Evolutionary conservation across 352 stramenopile genomes (phyloP).

Genomic region (Globisporangium acanthophoron): DNA sequence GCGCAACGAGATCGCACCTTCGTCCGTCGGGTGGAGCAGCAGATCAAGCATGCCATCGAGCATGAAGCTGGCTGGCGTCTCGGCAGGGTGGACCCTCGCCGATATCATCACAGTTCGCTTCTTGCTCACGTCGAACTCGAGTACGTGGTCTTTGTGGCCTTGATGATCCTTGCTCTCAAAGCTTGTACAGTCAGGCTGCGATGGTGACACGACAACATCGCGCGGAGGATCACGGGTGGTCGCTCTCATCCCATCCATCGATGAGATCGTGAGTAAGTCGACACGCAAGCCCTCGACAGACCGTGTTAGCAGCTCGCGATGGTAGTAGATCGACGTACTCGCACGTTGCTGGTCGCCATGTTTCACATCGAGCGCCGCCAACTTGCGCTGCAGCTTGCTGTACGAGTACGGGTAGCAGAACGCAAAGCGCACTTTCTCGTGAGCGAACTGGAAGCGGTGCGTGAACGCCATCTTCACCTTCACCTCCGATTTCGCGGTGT

Average conservation of each 20-base stretch:
- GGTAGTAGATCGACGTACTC: slow-evolving; percentile 50
- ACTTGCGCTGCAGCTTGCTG: slow-evolving; percentile 38
- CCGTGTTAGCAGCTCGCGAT: slow-evolving; percentile 61
- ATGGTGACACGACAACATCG: no score
- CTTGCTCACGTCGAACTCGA: neutral
- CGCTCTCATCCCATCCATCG: slow-evolving; percentile 9
- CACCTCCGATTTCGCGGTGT: slow-evolving; percentile 15
- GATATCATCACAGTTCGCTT: slow-evolving; percentile 54
- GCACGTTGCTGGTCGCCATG: neutral
- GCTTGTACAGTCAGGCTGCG: no score
- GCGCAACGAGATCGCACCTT: slow-evolving; percentile 34
- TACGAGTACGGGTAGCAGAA: slow-evolving; percentile 80
- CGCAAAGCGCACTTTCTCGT: slow-evolving; percentile 54
- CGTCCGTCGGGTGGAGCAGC: slow-evolving; percentile 46
- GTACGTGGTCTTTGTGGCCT: no score
- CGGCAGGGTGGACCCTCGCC: slow-evolving; percentile 75
- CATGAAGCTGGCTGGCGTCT: slow-evolving; percentile 72
- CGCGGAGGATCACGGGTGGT: no score
- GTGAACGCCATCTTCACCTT: slow-evolving; percentile 52
- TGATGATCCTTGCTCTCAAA: no score
- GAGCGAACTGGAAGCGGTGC: slow-evolving; percentile 26
- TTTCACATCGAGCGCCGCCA: slow-evolving; percentile 30
- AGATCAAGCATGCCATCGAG: slow-evolving; percentile 54
- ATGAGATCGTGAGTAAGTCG: slow-evolving; percentile 67
- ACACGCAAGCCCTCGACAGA: slow-evolving; percentile 54